A percentile compares a stretch with the other conserved stretches of the same genome.
These are phyloP conservation scores for Cryptosporidium ubiquitum DNA, from an alignment of 169 alveolate species.

Conservation along the genomic window DNA sequence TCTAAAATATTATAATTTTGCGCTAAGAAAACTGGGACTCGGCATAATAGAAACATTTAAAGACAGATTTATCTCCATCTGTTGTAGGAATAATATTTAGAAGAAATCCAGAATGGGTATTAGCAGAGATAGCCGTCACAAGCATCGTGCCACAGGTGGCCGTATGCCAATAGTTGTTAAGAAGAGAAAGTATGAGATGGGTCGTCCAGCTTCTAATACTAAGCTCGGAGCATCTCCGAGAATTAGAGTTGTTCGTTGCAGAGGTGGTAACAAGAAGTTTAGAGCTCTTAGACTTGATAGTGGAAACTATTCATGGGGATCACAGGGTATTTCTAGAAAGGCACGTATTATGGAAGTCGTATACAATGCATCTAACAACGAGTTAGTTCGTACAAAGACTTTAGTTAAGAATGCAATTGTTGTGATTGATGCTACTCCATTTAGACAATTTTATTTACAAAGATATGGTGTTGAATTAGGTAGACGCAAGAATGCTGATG, in stretches of 20 bases:
- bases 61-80: constrained; percentile 40
- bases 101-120: constrained; percentile 94
- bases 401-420: constrained; percentile 97
- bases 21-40: constrained; percentile 4
- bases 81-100: constrained; percentile 9
- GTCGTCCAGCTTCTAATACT: constrained; percentile 97
- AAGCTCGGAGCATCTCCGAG: constrained; percentile 93
- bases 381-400: constrained; percentile 98
- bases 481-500: constrained; percentile 82
- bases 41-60: background rate
- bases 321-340: constrained; percentile 90
- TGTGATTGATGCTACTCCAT: constrained; percentile 98
- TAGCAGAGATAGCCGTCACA: constrained; percentile 98
- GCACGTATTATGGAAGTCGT: constrained; percentile 97
- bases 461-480: constrained; percentile 87
- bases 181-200: constrained; percentile 99
- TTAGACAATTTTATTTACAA: constrained; percentile 93
- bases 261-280: constrained; percentile 95
- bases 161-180: constrained; percentile 98
- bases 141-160: constrained; percentile 99
- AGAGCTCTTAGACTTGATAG: constrained; percentile 97
- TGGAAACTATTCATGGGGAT: constrained; percentile 98
- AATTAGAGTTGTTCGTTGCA: constrained; percentile 95
- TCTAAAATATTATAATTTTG: constrained; percentile 1
- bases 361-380: constrained; percentile 99